phyloP scores from a whole-genome alignment of 2,329 filamentous ascomycete species.

The Didymella segeticola region DNA sequence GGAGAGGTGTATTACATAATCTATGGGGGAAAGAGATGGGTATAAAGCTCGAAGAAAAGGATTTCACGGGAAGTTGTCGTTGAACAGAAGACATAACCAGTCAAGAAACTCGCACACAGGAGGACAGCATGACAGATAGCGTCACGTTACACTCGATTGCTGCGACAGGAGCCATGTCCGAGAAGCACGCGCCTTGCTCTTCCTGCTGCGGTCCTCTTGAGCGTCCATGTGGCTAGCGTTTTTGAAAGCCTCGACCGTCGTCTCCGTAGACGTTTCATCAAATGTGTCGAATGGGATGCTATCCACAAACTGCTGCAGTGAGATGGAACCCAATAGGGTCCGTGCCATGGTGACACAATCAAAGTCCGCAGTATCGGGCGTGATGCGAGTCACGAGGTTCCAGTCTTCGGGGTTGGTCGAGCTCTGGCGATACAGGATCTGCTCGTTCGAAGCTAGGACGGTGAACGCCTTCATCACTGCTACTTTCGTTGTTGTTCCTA shows the following conservation, averaged over 20 bases:
- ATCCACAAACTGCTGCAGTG: slow-evolving; percentile 36
- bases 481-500: slow-evolving; percentile 27
- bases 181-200: slow-evolving; percentile 35
- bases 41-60: neutral
- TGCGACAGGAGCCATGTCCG: slow-evolving; percentile 28
- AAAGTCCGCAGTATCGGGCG: slow-evolving; percentile 22
- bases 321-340: slow-evolving; percentile 36
- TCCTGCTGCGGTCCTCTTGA: slow-evolving; percentile 21
- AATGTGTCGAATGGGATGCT: slow-evolving; percentile 33
- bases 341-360: slow-evolving; percentile 36
- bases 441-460: slow-evolving; percentile 35
- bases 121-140: neutral
- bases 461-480: slow-evolving; percentile 36
- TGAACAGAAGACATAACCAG: neutral
- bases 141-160: neutral
- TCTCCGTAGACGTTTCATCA: slow-evolving; percentile 24
- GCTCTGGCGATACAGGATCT: slow-evolving; percentile 33
- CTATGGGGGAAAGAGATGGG: neutral
- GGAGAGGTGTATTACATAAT: neutral
- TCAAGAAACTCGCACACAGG: too few species aligned
- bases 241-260: slow-evolving; percentile 39
- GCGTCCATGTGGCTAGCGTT: slow-evolving; percentile 35
- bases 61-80: too few species aligned
- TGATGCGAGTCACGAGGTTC: slow-evolving; percentile 36
- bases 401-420: slow-evolving; percentile 31